These are phyloP conservation scores for Postia placenta DNA, from an alignment of 768 basidiomycete genomes.

Conservation along the genomic window DNA sequence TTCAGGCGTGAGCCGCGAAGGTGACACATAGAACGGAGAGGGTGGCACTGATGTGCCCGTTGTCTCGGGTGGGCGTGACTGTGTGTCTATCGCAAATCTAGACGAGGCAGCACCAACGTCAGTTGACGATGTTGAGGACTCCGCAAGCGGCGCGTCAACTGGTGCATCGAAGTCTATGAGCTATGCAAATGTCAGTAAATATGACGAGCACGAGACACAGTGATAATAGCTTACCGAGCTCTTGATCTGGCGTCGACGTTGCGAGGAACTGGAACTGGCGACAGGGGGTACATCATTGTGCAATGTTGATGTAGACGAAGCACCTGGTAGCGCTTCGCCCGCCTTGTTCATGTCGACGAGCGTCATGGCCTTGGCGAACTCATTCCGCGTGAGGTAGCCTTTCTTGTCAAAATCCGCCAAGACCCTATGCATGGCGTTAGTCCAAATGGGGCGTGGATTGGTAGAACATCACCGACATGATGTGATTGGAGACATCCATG, in stretches of 20 bases:
- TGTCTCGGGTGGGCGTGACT: no score
- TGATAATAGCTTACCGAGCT: background rate
- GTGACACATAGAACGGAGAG: background rate
- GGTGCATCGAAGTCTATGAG: background rate
- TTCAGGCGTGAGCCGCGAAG: background rate
- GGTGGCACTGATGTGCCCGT: no score
- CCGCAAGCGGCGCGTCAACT: background rate
- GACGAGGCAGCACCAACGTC: no score
- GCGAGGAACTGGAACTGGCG: no score
- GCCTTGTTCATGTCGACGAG: conserved; percentile 15
- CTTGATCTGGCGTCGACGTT: no score
- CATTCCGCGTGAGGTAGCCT: conserved; percentile 12
- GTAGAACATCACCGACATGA: conserved; percentile 12
- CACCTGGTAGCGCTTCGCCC: conserved; percentile 13
- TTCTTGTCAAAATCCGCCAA: conserved; percentile 10
- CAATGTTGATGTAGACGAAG: background rate
- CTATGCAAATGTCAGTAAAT: background rate
- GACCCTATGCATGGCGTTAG: conserved; percentile 9
- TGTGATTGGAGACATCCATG: conserved; percentile 9
- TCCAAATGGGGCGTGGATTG: background rate
- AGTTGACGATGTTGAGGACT: background rate
- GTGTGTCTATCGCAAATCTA: no score
- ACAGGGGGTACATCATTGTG: background rate
- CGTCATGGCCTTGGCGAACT: conserved; percentile 16
- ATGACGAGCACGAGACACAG: background rate